Base-by-base conservation (phyloP, 2,329 filamentous ascomycete genomes). In the Rutstroemia sydowiana region DNA sequence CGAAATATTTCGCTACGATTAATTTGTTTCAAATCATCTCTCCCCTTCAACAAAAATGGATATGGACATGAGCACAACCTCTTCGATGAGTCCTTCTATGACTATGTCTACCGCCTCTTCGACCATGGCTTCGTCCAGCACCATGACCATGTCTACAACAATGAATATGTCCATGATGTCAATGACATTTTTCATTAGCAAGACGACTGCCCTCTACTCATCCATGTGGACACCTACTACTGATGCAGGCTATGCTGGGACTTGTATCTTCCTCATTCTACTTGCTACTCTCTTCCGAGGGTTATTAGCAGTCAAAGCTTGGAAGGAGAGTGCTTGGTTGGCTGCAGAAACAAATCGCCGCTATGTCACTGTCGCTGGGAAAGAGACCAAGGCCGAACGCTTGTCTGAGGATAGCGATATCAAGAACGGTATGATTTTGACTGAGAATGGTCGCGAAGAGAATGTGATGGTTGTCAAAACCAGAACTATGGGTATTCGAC, bases 191-290 rank as follows among this genome's bases (percentile, higher is more conserved):
- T 83, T 83, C 60, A 80, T 76, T 57, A 71, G 73, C 52, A 79
- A 79, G 43, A 69, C 66, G 51, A 87, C 84, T 1, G 74, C 84
- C 3, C 75, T 89, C 42, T 88, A 76, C 72, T 84, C 87, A 14
- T 67, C 70, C 20, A 67, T 74, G 48, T 97, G 91, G 89, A 85
- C 86, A 2, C 92, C 92, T 5, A 70, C 66, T 26, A 83, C 72
- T 32, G 72, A 76, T 5, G 88, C 85, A 61, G 72, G 77, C 54
- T 97, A 96, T 69, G 89, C 88, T 1, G 92, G 82, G 51, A 95
- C 89, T 26, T 95, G 92, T 73, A 87, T 96, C 68, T 96, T 96
- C 71, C 78, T 96, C 54, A 83, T 95, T 66, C 61, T 86, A 41
- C 82, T 97, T 47, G 84, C 83, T 55, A 74, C 84, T 55, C 63